Evolutionary conservation across 306 rosid species (phyloP).

Genomic region (Cicer arietinum): DNA sequence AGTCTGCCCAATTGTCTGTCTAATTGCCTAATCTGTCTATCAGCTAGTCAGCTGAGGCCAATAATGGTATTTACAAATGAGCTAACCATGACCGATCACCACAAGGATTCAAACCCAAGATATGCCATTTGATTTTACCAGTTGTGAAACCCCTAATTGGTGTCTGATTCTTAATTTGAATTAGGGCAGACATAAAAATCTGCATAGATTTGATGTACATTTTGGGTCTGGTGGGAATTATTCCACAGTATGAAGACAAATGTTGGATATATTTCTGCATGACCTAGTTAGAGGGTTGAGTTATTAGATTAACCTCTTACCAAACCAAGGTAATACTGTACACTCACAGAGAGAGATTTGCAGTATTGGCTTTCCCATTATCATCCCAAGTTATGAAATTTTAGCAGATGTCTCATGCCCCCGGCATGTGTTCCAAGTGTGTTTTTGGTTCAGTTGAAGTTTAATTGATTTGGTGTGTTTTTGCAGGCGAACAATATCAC

Average conservation of each 20-base stretch:
- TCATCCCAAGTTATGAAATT: neutral
- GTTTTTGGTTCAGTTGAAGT: constrained; percentile 3
- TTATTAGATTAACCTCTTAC: constrained; percentile 9
- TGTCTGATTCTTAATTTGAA: constrained; percentile 21
- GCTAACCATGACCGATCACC: neutral
- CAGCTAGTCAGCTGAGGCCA: neutral
- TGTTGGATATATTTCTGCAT: constrained; percentile 8
- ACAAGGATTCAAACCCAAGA: constrained; percentile 4
- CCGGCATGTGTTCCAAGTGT: neutral
- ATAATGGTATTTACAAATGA: neutral
- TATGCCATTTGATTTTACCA: neutral
- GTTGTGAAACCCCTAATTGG: neutral
- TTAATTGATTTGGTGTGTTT: constrained; percentile 1
- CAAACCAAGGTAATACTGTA: neutral
- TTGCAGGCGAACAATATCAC: constrained; percentile 86
- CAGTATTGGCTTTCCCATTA: neutral
- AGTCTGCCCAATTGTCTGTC: constrained; percentile 22
- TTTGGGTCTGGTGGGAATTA: constrained; percentile 5
- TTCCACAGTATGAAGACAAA: constrained; percentile 5
- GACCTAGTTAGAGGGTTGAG: constrained; percentile 21
- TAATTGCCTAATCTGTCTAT: constrained; percentile 2
- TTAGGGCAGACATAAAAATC: neutral
- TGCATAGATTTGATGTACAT: constrained; percentile 4
- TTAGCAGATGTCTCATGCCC: neutral
- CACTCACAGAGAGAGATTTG: neutral